Percentiles rank a stretch among this genome's conserved stretches.
Conservation (phyloP, 257 asterid species). For the Gardenia jasminoides region DNA sequence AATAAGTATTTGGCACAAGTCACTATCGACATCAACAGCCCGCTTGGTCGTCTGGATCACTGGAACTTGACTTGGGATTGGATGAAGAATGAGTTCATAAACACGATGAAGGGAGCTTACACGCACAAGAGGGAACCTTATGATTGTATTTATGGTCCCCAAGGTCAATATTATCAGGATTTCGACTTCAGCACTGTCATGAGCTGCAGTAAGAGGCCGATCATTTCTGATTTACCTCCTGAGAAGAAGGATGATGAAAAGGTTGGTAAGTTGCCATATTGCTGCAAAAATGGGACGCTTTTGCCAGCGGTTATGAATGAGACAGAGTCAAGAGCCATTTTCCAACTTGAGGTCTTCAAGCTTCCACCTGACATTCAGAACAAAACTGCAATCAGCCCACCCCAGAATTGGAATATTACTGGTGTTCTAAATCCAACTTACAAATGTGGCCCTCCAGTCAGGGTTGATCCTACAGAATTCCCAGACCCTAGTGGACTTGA, state of each 20-base stretch:
- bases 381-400: conserved; percentile 70
- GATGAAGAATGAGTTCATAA: conserved; percentile 93
- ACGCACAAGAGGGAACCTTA: conserved; percentile 69
- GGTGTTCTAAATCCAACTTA: conserved; percentile 74
- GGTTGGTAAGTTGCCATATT: conserved; percentile 68
- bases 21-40: conserved; percentile 77
- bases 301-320: conserved; percentile 71
- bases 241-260: conserved; percentile 62
- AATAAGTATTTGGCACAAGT: conserved; percentile 75
- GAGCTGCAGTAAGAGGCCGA: conserved; percentile 67
- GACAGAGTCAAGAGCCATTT: conserved; percentile 62
- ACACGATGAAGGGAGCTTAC: conserved; percentile 75
- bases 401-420: conserved; percentile 70
- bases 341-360: conserved; percentile 79
- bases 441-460: conserved; percentile 69
- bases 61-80: conserved; percentile 98
- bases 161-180: conserved; percentile 66
- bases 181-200: conserved; percentile 72
- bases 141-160: conserved; percentile 81
- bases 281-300: conserved; percentile 73
- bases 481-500: conserved; percentile 71
- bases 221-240: conserved; percentile 72
- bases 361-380: conserved; percentile 71
- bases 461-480: conserved; percentile 62
- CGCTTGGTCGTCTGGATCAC: conserved; percentile 85